phyloP scores from a whole-genome alignment of 352 stramenopile genomes.

The Phytophthora kernoviae region DNA sequence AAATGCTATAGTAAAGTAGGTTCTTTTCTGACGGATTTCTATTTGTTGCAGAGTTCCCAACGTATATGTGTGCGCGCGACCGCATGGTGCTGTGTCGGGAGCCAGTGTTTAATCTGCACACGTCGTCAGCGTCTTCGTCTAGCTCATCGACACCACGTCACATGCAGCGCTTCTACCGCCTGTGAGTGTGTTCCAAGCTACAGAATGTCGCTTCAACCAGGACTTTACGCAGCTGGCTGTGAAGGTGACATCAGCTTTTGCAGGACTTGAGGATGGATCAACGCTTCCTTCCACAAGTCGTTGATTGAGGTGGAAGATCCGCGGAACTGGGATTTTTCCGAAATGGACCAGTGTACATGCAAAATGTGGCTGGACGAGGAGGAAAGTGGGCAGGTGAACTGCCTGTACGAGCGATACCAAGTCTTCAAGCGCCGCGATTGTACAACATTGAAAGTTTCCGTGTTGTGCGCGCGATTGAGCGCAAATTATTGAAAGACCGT shows the following conservation, averaged over 20 bases:
- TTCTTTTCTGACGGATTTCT: neutral
- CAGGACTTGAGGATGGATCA: constrained; percentile 71
- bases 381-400: constrained; percentile 71
- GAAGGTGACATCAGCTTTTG: constrained; percentile 68
- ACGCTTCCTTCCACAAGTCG: constrained; percentile 53
- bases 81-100: constrained; percentile 53
- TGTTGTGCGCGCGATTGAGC: constrained; percentile 60
- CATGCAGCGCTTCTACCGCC: constrained; percentile 50
- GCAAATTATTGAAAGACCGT: constrained; percentile 77
- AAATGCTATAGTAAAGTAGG: neutral
- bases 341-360: constrained; percentile 51
- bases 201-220: constrained; percentile 68
- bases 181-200: constrained; percentile 75
- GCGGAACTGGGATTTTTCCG: constrained; percentile 22
- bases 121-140: constrained; percentile 26
- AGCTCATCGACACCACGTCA: constrained; percentile 20
- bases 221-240: constrained; percentile 72
- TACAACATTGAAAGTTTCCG: constrained; percentile 61
- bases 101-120: constrained; percentile 51
- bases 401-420: constrained; percentile 65
- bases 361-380: constrained; percentile 63
- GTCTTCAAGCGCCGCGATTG: constrained; percentile 56
- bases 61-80: constrained; percentile 61
- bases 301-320: constrained; percentile 66
- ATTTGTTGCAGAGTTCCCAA: constrained; percentile 49